Percentiles rank a stretch among this genome's conserved stretches.
These are phyloP conservation scores for Candida peoriensis DNA, from an alignment of 805 yeast species.

Conservation along the genomic window DNA sequence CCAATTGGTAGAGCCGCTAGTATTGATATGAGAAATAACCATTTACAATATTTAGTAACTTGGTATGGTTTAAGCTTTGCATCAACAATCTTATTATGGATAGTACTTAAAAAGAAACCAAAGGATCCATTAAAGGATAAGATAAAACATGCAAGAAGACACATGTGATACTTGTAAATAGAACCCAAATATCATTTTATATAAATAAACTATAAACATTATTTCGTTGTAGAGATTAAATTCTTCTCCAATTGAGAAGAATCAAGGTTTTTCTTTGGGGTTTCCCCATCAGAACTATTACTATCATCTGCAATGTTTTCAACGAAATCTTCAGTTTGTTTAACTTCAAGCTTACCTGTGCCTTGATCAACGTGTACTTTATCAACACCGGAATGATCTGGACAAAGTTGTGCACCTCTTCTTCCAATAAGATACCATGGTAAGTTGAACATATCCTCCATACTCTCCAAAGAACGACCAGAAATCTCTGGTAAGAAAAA, in stretches of 20 bases:
- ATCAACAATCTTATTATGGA: conserved; percentile 59
- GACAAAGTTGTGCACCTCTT: conserved; percentile 46
- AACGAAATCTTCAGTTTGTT: conserved; percentile 10
- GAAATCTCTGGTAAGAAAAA: conserved; percentile 34
- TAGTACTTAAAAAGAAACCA: conserved; percentile 42
- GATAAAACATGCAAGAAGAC: conserved; percentile 42
- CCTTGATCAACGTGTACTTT: conserved; percentile 14
- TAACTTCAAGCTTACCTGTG: conserved; percentile 11
- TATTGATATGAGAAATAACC: conserved; percentile 81
- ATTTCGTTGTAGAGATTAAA: too few species aligned
- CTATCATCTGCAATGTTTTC: too few species aligned
- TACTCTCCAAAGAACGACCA: conserved; percentile 35
- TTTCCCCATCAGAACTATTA: too few species aligned
- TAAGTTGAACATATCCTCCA: conserved; percentile 33
- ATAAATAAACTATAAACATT: too few species aligned
- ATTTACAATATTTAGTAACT: conserved; percentile 84
- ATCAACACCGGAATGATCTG: conserved; percentile 41
- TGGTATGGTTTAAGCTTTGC: conserved; percentile 88
- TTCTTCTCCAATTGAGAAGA: too few species aligned
- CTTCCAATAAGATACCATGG: conserved; percentile 59
- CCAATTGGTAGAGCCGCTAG: conserved; percentile 85
- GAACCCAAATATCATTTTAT: too few species aligned
- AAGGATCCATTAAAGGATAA: conserved; percentile 41
- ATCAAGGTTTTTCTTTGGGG: too few species aligned
- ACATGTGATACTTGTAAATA: conserved; percentile 23